These are phyloP conservation scores for Lodderomyces theae DNA, from an alignment of 1,139 yeast genomes.

Conservation along the genomic window DNA sequence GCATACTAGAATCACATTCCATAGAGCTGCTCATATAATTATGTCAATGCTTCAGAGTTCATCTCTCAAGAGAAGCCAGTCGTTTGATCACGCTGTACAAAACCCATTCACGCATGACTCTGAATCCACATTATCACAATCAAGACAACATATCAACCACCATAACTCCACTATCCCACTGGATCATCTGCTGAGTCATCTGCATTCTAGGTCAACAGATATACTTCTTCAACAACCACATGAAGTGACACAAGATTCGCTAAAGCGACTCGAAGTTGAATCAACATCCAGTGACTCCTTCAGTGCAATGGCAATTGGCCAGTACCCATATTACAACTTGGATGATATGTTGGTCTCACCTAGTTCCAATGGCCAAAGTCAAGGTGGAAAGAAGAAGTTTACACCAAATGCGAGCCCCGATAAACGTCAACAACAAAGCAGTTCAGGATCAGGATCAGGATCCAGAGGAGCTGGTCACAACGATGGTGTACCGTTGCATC, in stretches of 20 bases:
- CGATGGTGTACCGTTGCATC: constrained; percentile 1
- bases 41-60: not conserved
- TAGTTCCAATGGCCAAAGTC: constrained; percentile 9
- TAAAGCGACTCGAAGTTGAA: constrained; percentile 30
- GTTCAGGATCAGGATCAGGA: not conserved
- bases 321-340: constrained; percentile 32
- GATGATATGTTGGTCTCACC: constrained; percentile 3
- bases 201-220: not conserved
- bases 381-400: not conserved
- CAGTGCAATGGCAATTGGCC: constrained; percentile 16
- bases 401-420: not conserved
- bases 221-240: not conserved
- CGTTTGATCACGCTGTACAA: not conserved
- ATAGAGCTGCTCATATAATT: not conserved
- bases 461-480: not conserved
- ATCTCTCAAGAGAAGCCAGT: not conserved
- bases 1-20: too few relatives aligned
- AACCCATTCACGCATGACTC: not conserved
- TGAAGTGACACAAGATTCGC: constrained; percentile 12
- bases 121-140: not conserved
- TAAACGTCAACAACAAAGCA: constrained; percentile 2
- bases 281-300: constrained; percentile 29
- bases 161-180: not conserved
- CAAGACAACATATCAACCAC: not conserved
- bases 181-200: not conserved